These are phyloP conservation scores for Geotrichum ghanense DNA, from an alignment of 805 yeast species.

Conservation along the genomic window DNA sequence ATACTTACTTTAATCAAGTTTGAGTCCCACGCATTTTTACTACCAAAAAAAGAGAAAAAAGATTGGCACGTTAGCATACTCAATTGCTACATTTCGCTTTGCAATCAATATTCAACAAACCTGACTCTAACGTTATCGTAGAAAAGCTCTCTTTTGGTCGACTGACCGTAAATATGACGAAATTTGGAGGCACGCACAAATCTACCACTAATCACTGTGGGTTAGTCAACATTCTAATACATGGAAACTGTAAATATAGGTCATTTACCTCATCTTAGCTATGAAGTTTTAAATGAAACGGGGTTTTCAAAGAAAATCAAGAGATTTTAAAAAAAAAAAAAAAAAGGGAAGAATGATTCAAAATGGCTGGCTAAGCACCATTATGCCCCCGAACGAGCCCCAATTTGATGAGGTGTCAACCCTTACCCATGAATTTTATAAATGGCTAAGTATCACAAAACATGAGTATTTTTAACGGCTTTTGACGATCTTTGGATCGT, in stretches of 20 bases:
- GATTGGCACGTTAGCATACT: no score
- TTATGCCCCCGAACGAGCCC: background rate
- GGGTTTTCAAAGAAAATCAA: background rate
- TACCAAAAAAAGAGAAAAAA: slow-evolving; percentile 17
- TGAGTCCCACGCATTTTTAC: slow-evolving; percentile 94
- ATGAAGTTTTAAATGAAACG: background rate
- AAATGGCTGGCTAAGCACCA: background rate
- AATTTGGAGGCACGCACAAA: slow-evolving; percentile 95
- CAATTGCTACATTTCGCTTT: background rate
- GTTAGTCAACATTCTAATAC: background rate
- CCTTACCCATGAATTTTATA: background rate
- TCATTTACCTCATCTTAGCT: background rate
- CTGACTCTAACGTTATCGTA: slow-evolving; percentile 48
- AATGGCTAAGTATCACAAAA: no score
- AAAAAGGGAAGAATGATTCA: background rate
- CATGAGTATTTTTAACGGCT: no score
- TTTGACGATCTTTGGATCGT: no score
- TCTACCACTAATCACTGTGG: slow-evolving; percentile 30
- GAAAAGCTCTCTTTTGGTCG: slow-evolving; percentile 57
- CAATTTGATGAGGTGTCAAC: slow-evolving; percentile 1
- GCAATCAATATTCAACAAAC: slow-evolving; percentile 10
- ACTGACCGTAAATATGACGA: slow-evolving; percentile 93
- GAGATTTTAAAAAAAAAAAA: background rate
- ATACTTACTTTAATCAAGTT: slow-evolving; percentile 55
- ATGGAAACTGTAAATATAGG: background rate